These are phyloP conservation scores for Eucalyptus pauciflora DNA, from an alignment of 345 rosid genomes.

Conservation along the genomic window DNA sequence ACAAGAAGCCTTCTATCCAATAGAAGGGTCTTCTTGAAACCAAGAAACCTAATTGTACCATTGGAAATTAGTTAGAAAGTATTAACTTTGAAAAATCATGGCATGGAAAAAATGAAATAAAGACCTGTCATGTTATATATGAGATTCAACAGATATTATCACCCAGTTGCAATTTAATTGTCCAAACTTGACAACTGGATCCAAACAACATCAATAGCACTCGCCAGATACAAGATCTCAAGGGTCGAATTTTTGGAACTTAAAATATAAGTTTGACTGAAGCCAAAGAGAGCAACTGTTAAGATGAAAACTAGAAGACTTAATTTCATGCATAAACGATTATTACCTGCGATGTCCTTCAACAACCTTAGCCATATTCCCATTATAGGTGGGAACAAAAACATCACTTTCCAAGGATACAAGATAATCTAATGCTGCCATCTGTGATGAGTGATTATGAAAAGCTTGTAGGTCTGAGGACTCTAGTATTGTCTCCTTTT, in stretches of 20 bases:
- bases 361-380: conserved; percentile 99
- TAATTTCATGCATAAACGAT: neutral
- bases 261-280: neutral
- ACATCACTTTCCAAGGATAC: conserved; percentile 92
- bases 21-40: conserved; percentile 78
- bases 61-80: neutral
- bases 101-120: neutral
- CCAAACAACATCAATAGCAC: neutral
- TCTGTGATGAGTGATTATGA: conserved; percentile 17
- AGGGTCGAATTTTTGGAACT: neutral
- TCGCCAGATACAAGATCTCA: neutral
- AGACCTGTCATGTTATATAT: neutral
- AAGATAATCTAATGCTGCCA: conserved; percentile 93
- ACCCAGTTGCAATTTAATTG: neutral
- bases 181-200: neutral
- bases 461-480: conserved; percentile 14
- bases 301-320: neutral
- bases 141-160: neutral
- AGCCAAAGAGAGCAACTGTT: neutral
- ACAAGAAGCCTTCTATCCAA: conserved; percentile 70
- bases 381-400: conserved; percentile 90
- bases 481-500: conserved; percentile 16
- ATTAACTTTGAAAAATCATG: neutral
- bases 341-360: conserved; percentile 96
- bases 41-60: conserved; percentile 45